Conservation (phyloP, 352 stramenopile species). For the Phytopythium delawarense region DNA sequence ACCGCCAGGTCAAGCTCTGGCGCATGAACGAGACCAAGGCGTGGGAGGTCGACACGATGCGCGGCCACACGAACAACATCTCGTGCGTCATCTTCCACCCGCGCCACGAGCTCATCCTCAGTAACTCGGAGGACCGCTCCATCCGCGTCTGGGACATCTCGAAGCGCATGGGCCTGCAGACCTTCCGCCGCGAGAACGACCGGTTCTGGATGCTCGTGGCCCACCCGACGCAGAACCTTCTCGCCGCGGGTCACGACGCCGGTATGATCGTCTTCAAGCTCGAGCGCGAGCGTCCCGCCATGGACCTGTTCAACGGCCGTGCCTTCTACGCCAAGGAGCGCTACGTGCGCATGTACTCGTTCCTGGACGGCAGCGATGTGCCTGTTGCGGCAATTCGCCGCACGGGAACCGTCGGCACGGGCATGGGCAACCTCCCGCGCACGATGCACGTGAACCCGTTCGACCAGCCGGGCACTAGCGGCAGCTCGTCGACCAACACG, state of each 20-base stretch:
- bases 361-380: constrained; percentile 75
- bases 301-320: constrained; percentile 80
- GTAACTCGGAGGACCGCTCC: constrained; percentile 98
- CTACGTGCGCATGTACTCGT: constrained; percentile 97
- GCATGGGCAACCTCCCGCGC: constrained; percentile 92
- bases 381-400: constrained; percentile 68
- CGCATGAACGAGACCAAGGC: constrained; percentile 99
- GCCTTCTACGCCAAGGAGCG: constrained; percentile 98
- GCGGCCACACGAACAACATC: constrained; percentile 99
- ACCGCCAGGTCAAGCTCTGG: constrained; percentile 99
- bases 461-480: constrained; percentile 84
- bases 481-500: constrained; percentile 59
- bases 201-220: constrained; percentile 98
- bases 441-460: constrained; percentile 96
- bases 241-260: constrained; percentile 98
- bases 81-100: constrained; percentile 99
- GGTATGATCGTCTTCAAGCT: constrained; percentile 99
- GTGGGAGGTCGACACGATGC: constrained; percentile 99
- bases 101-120: constrained; percentile 98
- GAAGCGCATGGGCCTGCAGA: constrained; percentile 98
- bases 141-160: constrained; percentile 99
- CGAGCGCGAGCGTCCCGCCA: constrained; percentile 95
- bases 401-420: constrained; percentile 58
- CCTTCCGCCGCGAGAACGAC: constrained; percentile 98
- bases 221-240: constrained; percentile 96